Evolutionary conservation across 768 basidiomycete species (phyloP).

Genomic region (Paxillus ammoniavirescens): DNA sequence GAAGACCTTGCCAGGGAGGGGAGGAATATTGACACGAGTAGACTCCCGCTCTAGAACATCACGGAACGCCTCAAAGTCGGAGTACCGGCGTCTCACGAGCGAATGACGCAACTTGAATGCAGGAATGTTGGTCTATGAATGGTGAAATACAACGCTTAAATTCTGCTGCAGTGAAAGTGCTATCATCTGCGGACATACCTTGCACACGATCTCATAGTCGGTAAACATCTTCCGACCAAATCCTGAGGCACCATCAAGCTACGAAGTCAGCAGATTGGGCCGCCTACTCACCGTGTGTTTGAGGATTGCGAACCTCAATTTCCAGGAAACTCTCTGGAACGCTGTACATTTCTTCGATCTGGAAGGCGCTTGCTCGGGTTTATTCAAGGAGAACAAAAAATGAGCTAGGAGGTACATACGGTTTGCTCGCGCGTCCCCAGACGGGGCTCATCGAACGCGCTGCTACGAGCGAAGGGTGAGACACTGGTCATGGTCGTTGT

Average conservation of each 20-base stretch:
- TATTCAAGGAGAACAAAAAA: conserved; percentile 21
- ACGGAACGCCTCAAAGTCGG: conserved; percentile 94
- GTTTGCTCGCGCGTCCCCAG: conserved; percentile 55
- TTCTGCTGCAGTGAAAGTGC: neutral
- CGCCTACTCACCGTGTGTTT: conserved; percentile 76
- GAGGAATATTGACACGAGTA: conserved; percentile 96
- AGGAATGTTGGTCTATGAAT: conserved; percentile 89
- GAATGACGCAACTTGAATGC: conserved; percentile 98
- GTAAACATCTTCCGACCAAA: conserved; percentile 99
- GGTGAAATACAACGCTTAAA: neutral
- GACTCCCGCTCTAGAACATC: conserved; percentile 97
- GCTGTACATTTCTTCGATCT: conserved; percentile 99
- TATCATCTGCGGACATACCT: conserved; percentile 45
- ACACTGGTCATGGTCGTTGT: conserved; percentile 32
- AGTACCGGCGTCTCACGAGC: conserved; percentile 83
- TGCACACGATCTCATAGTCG: conserved; percentile 98
- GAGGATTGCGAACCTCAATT: conserved; percentile 95
- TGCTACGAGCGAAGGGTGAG: conserved; percentile 65
- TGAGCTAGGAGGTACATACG: conserved; percentile 32
- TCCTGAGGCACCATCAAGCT: conserved; percentile 44
- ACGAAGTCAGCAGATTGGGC: neutral
- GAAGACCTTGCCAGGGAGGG: conserved; percentile 97
- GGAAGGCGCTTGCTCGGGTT: conserved; percentile 34
- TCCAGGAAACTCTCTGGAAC: conserved; percentile 96
- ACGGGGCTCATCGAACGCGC: conserved; percentile 52